These are phyloP conservation scores for Vitis rotundifolia DNA, from an alignment of 164 flowering plant species.

Conservation along the genomic window DNA sequence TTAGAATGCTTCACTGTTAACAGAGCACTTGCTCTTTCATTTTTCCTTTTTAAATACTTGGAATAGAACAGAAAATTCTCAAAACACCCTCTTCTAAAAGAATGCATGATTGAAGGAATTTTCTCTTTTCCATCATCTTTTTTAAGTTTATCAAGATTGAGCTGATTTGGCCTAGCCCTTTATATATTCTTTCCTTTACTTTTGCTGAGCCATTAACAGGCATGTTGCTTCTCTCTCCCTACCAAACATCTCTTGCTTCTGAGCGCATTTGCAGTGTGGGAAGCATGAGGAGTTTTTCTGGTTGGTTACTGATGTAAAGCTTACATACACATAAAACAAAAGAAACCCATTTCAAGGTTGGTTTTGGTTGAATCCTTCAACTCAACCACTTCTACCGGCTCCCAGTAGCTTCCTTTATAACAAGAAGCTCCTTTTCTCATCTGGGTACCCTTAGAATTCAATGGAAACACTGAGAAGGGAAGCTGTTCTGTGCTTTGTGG, in stretches of 20 bases:
- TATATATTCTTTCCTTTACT: constrained; percentile 28
- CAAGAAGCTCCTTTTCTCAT: constrained; percentile 9
- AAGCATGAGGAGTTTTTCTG: constrained; percentile 11
- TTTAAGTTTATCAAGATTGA: constrained; percentile 17
- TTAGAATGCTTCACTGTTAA: constrained; percentile 25
- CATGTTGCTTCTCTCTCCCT: constrained; percentile 22
- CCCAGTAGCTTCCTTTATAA: background rate
- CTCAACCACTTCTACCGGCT: constrained; percentile 10
- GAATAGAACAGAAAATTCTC: background rate
- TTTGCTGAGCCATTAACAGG: constrained; percentile 35
- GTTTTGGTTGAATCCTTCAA: constrained; percentile 8
- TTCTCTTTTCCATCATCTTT: constrained; percentile 24
- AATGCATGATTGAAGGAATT: constrained; percentile 48
- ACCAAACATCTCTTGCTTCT: constrained; percentile 11
- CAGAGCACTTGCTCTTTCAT: constrained; percentile 8
- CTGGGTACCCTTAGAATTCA: background rate
- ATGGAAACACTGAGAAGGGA: constrained; percentile 18
- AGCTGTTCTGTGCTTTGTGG: constrained; percentile 19
- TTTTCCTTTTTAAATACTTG: constrained; percentile 9
- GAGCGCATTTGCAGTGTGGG: constrained; percentile 8
- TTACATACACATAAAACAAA: background rate
- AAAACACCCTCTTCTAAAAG: constrained; percentile 11
- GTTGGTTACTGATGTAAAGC: constrained; percentile 14
- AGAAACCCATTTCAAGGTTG: constrained; percentile 14
- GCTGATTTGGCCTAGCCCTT: constrained; percentile 16